These are phyloP conservation scores for Metarhizium humberi DNA, from an alignment of 2,329 filamentous ascomycete genomes.

Conservation along the genomic window DNA sequence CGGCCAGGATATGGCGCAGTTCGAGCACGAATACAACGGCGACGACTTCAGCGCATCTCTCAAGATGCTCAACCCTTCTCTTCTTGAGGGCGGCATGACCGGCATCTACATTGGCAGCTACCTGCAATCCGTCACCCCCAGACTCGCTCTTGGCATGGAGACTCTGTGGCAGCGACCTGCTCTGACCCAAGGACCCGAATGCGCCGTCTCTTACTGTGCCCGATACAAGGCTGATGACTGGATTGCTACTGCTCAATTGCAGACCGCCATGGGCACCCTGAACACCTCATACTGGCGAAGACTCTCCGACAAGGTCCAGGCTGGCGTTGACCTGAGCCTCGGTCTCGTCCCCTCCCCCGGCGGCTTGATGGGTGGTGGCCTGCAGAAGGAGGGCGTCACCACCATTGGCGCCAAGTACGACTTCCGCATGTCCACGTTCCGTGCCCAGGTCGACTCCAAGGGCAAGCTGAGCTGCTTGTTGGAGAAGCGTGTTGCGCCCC, in stretches of 20 bases:
- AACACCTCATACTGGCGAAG: constrained; percentile 91
- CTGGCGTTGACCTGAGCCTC: constrained; percentile 88
- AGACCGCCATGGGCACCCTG: constrained; percentile 71
- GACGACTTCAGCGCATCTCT: constrained; percentile 86
- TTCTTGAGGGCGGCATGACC: constrained; percentile 83
- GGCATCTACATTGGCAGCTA: constrained; percentile 96
- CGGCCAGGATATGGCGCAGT: constrained; percentile 77
- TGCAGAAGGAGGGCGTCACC: constrained; percentile 79
- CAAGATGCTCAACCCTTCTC: constrained; percentile 92
- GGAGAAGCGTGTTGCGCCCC: constrained; percentile 91
- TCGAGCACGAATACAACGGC: constrained; percentile 94
- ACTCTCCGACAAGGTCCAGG: constrained; percentile 90
- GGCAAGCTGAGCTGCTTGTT: constrained; percentile 88
- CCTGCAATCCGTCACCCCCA: constrained; percentile 83
- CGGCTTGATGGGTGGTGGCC: constrained; percentile 64
- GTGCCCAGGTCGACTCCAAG: constrained; percentile 89
- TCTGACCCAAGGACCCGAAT: constrained; percentile 80
- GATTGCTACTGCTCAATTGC: constrained; percentile 84
- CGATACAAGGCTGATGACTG: constrained; percentile 89
- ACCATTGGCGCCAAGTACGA: constrained; percentile 96
- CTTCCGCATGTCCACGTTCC: constrained; percentile 91
- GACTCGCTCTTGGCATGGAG: constrained; percentile 80
- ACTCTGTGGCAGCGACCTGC: constrained; percentile 87
- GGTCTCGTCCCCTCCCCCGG: constrained; percentile 60
- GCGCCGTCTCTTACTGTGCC: constrained; percentile 79